Conservation (phyloP, 2,329 filamentous ascomycete genomes). For the Aspergillus clavatus region DNA sequence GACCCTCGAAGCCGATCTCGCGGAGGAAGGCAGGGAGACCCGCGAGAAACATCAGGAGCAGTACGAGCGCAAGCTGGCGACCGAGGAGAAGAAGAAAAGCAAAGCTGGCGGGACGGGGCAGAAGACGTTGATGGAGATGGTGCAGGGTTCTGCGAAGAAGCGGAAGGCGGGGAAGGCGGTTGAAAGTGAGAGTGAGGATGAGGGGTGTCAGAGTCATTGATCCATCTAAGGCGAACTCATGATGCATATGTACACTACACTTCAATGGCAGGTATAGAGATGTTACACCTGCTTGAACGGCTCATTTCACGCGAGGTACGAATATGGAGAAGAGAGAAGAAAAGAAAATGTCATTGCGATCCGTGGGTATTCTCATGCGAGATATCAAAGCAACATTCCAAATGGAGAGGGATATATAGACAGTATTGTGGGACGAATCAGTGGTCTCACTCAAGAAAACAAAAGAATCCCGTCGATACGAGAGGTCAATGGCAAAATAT, state of each 20-base stretch:
- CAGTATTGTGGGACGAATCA: conserved; percentile 3
- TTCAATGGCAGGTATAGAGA: too few species aligned
- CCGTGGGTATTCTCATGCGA: neutral
- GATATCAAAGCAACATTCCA: neutral
- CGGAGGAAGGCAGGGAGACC: conserved; percentile 64
- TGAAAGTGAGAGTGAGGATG: conserved; percentile 13
- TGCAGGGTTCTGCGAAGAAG: conserved; percentile 20
- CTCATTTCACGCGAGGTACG: too few species aligned
- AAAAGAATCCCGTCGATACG: conserved; percentile 11
- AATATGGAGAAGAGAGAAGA: neutral
- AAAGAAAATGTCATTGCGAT: neutral
- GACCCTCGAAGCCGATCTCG: conserved; percentile 59
- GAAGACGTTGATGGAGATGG: conserved; percentile 34
- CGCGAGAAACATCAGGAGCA: conserved; percentile 71
- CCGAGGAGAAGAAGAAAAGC: conserved; percentile 48
- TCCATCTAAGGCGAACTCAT: too few species aligned
- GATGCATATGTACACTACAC: too few species aligned
- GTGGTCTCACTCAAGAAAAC: conserved; percentile 13
- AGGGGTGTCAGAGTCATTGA: conserved; percentile 19
- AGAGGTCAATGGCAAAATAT: conserved; percentile 10
- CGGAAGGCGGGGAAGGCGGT: conserved; percentile 4
- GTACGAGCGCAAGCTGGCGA: conserved; percentile 67
- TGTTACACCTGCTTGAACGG: too few species aligned
- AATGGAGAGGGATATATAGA: conserved; percentile 5
- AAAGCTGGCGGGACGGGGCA: conserved; percentile 38